Base-by-base conservation (phyloP, 345 rosid genomes). In the Corchorus olitorius region DNA sequence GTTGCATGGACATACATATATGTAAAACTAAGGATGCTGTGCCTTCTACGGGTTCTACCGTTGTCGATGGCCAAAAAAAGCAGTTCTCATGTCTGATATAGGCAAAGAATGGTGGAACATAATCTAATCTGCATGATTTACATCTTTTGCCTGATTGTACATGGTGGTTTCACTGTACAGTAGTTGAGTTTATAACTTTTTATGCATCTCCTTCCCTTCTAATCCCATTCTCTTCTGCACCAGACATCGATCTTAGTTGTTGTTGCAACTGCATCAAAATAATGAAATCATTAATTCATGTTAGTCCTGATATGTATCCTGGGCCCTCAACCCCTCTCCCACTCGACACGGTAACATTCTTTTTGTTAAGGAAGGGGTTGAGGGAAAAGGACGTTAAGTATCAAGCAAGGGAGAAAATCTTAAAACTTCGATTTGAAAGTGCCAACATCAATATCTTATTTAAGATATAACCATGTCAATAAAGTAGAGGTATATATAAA, bases 201-300 rank as follows among this genome's bases (percentile, higher is more conserved):
- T 82, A 85, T 72, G 85, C 60, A 63, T 84, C 80, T 37, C 78
- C 77, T 80, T 84, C 89, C 58, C 78, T 76, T 77, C 80, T 72
- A 20, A 82, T 85, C 35, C 89, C 91, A 54, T 84, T 84, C 79
- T 82, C 88, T 80, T 87, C 87, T 22, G 78, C 87, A 37, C 81
- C 87, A n/a, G 88, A 76, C 77, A 84, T 49, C 59, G 85, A 79
- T 78, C 79, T 89, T 73, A 91, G 68, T 83, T 87, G 94, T 78
- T 86, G 89, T 67, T 82, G 96, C 81, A 93, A 77, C 97, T 93
- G 94, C 69, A 70, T 74, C 53, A 78, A 34, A 74, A 34, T 20
- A 48, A 82, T 43, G 63, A 72, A 65, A 52, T 3, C 3, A 50
- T 70, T 4, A 39, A 39, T 39, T 39, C 43, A 39, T 0, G 43